Conservation (phyloP, 139 green algal genomes). For the Mychonastes homosphaera region DNA sequence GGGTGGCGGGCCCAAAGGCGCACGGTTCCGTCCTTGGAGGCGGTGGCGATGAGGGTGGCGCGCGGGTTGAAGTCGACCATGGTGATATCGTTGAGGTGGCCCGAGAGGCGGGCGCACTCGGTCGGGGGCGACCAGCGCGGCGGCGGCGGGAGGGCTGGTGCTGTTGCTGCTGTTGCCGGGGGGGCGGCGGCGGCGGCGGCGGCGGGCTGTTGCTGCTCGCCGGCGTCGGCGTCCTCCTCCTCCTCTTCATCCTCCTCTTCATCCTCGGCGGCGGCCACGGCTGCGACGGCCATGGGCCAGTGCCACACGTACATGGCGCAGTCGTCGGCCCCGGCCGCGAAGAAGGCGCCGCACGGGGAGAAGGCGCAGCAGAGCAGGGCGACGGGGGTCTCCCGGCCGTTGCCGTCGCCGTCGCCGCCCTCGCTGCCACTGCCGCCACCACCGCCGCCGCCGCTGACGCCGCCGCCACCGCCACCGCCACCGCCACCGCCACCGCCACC, state of each 20-base stretch:
- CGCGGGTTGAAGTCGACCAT: slow-evolving; percentile 53
- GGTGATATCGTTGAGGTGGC: slow-evolving; percentile 54
- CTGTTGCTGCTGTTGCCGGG: background rate
- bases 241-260: too few relatives aligned
- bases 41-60: slow-evolving; percentile 48
- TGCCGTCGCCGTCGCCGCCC: background rate
- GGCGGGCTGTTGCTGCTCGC: too few relatives aligned
- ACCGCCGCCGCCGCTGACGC: background rate
- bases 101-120: slow-evolving; percentile 15
- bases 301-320: slow-evolving; percentile 55
- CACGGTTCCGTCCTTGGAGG: slow-evolving; percentile 57
- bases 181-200: background rate
- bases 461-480: background rate
- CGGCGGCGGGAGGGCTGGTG: background rate
- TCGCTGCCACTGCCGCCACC: background rate
- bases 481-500: background rate
- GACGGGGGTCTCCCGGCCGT: background rate
- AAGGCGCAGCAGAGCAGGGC: slow-evolving; percentile 56
- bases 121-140: slow-evolving; percentile 3
- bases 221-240: too few relatives aligned
- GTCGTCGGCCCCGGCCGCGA: slow-evolving; percentile 52
- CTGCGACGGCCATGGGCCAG: slow-evolving; percentile 26
- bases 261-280: background rate
- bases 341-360: slow-evolving; percentile 41
- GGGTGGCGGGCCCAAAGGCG: slow-evolving; percentile 27